Conservation (phyloP, 805 yeast species). For the Candida stauntonica region DNA sequence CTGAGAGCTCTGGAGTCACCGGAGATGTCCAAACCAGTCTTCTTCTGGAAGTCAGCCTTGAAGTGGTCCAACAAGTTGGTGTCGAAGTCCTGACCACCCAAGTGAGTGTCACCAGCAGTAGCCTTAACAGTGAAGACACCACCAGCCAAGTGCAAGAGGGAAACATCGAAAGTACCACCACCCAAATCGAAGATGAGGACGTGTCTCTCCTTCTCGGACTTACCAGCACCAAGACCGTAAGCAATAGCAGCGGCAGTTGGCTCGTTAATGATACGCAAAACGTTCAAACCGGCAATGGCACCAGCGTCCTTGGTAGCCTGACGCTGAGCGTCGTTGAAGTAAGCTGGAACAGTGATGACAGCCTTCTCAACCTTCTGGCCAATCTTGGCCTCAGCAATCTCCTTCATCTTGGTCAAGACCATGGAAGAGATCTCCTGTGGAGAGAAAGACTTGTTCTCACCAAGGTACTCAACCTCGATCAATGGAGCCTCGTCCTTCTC, state of each 20-base stretch:
- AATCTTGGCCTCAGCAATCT: constrained; percentile 72
- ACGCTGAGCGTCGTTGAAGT: constrained; percentile 76
- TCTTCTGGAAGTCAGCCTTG: constrained; percentile 91
- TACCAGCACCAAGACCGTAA: constrained; percentile 95
- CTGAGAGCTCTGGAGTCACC: constrained; percentile 92
- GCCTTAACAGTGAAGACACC: constrained; percentile 97
- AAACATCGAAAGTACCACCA: constrained; percentile 99
- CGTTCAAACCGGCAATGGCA: constrained; percentile 76
- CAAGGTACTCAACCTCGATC: constrained; percentile 66
- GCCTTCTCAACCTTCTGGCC: constrained; percentile 71
- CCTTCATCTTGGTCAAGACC: constrained; percentile 80
- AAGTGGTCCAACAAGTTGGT: constrained; percentile 91
- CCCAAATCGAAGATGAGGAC: constrained; percentile 93
- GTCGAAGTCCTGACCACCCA: constrained; percentile 99
- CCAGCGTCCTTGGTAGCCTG: constrained; percentile 83
- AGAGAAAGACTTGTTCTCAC: constrained; percentile 63
- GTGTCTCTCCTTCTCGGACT: constrained; percentile 75
- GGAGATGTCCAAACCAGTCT: constrained; percentile 88
- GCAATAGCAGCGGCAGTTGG: constrained; percentile 98
- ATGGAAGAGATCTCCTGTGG: constrained; percentile 75
- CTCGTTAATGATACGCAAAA: constrained; percentile 71
- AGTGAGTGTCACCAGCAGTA: constrained; percentile 98
- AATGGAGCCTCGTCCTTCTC: constrained; percentile 64
- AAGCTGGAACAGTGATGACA: constrained; percentile 76
- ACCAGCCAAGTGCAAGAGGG: constrained; percentile 86